phyloP scores from a whole-genome alignment of 2,329 filamentous ascomycete genomes.

The Simplicillium aogashimaense region DNA sequence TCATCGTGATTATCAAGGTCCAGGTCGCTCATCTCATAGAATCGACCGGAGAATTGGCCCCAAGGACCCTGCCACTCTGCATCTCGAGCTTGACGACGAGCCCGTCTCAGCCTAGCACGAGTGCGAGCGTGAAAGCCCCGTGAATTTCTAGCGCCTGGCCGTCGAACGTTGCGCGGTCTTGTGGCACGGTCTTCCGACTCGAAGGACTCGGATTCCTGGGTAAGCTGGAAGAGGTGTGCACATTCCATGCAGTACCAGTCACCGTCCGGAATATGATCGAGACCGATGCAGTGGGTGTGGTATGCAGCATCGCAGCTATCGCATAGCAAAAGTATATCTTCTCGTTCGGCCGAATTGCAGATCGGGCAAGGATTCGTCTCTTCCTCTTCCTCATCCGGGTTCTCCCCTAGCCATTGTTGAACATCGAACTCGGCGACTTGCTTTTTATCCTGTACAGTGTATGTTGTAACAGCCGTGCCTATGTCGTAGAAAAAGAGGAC shows the following conservation, averaged over 20 bases:
- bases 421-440: slow-evolving; percentile 86
- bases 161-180: slow-evolving; percentile 17
- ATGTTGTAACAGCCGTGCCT: slow-evolving; percentile 48
- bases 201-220: slow-evolving; percentile 18
- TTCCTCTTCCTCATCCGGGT: slow-evolving; percentile 62
- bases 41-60: slow-evolving; percentile 50
- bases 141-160: slow-evolving; percentile 20
- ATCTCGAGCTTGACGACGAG: slow-evolving; percentile 54
- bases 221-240: slow-evolving; percentile 34
- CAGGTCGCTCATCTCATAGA: slow-evolving; percentile 46
- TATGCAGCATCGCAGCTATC: slow-evolving; percentile 84
- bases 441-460: slow-evolving; percentile 68
- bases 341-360: slow-evolving; percentile 71
- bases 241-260: slow-evolving; percentile 92
- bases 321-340: slow-evolving; percentile 80
- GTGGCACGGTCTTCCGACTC: slow-evolving; percentile 23
- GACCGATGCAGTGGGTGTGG: slow-evolving; percentile 83
- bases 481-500: slow-evolving; percentile 2
- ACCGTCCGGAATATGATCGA: slow-evolving; percentile 65
- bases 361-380: slow-evolving; percentile 67
- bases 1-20: slow-evolving; percentile 30
- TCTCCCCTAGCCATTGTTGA: slow-evolving; percentile 61
- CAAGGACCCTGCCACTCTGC: slow-evolving; percentile 86
- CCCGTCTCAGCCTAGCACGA: slow-evolving; percentile 44
- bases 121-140: slow-evolving; percentile 38